Evolutionary conservation across 192 early-diverging fungal species (phyloP), one percentile per base, ranked within the genome.

Genomic region (Rhizoclosmatium sp.): DNA sequence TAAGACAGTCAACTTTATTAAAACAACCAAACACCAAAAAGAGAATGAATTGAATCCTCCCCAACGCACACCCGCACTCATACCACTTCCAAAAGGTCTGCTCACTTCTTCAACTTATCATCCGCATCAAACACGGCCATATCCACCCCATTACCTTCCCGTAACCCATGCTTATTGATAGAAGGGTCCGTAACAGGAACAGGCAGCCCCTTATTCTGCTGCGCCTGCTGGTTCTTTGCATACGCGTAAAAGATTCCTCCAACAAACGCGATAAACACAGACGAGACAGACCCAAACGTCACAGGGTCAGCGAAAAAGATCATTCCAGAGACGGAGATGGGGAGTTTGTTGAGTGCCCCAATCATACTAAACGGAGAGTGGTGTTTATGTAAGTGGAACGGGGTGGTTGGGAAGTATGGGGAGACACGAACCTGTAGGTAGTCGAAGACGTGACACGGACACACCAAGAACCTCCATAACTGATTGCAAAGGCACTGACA

Each of bases 341-440:
- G 98, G 45, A 99, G 85, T 81, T 99, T 99, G 85, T 99, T 99
- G 58, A 99, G 92, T 10, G 98, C 95, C 12, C 98, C 98, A 41
- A 96, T 96, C 98, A 99, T 99, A 72, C 85, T 87, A 58, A 23
- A 72, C 31, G 16, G 39, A 19, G n/a, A 16, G 51, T 54, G 51
- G 16, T 7, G 51, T 54, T 54, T 54, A 54, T 54, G 16, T 54
- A n/a, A 83, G 64, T 56, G 1, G 31, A 12, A 12, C 51, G 9
- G 51, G 51, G 5, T 54, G 51, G 51, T 16, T 54, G 69, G 82
- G 14, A 7, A 9, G 9, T 59, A 67, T 10, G 40, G 78, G 47
- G 4, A 16, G 21, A 21, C 0, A 16, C 41, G 5, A 58, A 87
- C 86, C 86, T 87, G 59, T 86, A 89, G 4, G 89, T 90, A 9